Evolutionary conservation across 2,329 filamentous ascomycete species (phyloP).

Genomic region (Dryadomyces sulphureus): DNA sequence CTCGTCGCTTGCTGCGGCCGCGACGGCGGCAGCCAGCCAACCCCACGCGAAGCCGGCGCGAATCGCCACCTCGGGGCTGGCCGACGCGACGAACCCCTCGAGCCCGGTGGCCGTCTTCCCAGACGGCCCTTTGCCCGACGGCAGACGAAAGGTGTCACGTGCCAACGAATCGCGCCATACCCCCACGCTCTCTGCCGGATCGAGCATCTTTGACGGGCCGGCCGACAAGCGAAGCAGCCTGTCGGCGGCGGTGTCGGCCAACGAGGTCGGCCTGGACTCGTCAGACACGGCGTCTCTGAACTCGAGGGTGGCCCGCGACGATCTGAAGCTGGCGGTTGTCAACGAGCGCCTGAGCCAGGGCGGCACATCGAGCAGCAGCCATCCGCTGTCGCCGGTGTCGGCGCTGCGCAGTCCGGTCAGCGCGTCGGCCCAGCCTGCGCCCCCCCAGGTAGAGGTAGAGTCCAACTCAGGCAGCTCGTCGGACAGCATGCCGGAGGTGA

Average conservation of each 20-base stretch:
- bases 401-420: constrained; percentile 36
- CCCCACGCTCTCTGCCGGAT: constrained; percentile 20
- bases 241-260: constrained; percentile 17
- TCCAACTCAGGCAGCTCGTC: constrained; percentile 41
- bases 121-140: constrained; percentile 28
- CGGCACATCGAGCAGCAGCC: constrained; percentile 18
- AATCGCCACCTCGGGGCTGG: constrained; percentile 24
- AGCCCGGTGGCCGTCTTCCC: constrained; percentile 30
- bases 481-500: constrained; percentile 34
- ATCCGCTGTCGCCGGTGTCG: background rate
- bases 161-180: constrained; percentile 16
- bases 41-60: constrained; percentile 28
- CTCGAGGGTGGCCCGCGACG: constrained; percentile 14
- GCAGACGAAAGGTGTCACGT: constrained; percentile 22
- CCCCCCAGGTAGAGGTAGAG: constrained; percentile 36
- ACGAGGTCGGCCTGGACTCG: constrained; percentile 29
- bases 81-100: constrained; percentile 31
- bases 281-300: no score
- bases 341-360: constrained; percentile 40
- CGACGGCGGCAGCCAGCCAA: constrained; percentile 26
- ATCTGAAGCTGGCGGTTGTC: constrained; percentile 30
- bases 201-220: constrained; percentile 22
- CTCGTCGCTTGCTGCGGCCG: constrained; percentile 31
- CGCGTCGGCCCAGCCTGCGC: constrained; percentile 42
- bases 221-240: constrained; percentile 14